These are phyloP conservation scores for Ceriops decandra DNA, from an alignment of 345 rosid species.

Conservation along the genomic window DNA sequence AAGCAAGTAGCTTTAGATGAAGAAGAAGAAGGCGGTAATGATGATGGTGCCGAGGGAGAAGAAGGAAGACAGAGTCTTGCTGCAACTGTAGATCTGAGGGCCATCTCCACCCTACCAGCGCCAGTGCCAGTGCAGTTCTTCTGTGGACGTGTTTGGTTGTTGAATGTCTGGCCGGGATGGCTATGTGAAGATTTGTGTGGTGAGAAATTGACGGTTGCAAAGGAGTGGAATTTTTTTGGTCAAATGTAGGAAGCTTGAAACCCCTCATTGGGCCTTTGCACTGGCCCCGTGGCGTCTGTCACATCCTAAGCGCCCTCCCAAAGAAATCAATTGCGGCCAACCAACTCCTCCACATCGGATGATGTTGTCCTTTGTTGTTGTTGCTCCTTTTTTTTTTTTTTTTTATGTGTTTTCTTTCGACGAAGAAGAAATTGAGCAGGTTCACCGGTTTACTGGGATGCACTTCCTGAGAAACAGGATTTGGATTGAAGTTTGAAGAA, in stretches of 20 bases:
- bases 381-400: too few relatives aligned
- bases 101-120: slow-evolving; percentile 42
- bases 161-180: background rate
- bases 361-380: too few relatives aligned
- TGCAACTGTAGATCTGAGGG: slow-evolving; percentile 46
- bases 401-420: too few relatives aligned
- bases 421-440: too few relatives aligned
- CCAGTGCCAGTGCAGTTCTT: too few relatives aligned
- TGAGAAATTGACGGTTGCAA: slow-evolving; percentile 9
- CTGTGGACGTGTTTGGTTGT: background rate
- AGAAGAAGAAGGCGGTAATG: background rate
- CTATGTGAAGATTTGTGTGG: background rate
- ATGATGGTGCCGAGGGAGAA: slow-evolving; percentile 15
- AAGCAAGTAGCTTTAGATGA: slow-evolving; percentile 24
- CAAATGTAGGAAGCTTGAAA: background rate
- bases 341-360: background rate
- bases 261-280: too few relatives aligned
- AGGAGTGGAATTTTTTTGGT: background rate
- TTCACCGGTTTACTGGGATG: too few relatives aligned
- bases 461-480: too few relatives aligned
- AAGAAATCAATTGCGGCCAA: background rate
- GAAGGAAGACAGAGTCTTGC: slow-evolving; percentile 38
- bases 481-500: too few relatives aligned
- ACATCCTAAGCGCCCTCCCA: background rate
- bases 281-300: too few relatives aligned